These are phyloP conservation scores for Penicillium flavigenum DNA, from an alignment of 495 filamentous ascomycete species.

Conservation along the genomic window DNA sequence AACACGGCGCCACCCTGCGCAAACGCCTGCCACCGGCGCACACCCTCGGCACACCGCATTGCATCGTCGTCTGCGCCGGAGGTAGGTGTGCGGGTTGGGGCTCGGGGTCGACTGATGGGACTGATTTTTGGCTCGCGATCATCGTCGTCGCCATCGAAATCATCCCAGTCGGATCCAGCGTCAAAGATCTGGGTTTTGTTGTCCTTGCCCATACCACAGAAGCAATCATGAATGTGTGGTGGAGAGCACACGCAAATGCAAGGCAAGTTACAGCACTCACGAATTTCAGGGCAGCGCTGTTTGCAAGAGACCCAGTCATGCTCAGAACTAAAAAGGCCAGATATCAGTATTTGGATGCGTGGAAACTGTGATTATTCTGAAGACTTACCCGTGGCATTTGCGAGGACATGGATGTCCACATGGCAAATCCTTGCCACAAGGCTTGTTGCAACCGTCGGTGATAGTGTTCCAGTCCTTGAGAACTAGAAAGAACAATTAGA, in stretches of 20 bases:
- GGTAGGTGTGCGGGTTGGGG: neutral
- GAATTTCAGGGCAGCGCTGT: conserved; percentile 3
- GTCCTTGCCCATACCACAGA: conserved; percentile 4
- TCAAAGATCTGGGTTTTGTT: neutral
- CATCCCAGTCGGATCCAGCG: neutral
- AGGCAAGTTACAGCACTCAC: conserved; percentile 1
- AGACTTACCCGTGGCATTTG: conserved; percentile 42
- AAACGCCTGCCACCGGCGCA: conserved; percentile 8
- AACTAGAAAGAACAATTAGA: conserved; percentile 8
- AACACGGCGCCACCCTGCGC: conserved; percentile 6
- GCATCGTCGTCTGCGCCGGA: neutral
- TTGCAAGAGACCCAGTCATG: conserved; percentile 15
- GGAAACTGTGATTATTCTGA: neutral
- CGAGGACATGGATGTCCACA: conserved; percentile 45
- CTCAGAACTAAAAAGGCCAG: neutral
- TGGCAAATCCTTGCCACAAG: conserved; percentile 33
- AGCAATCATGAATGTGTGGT: conserved; percentile 16
- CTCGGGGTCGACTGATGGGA: neutral
- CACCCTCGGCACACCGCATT: neutral
- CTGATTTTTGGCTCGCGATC: neutral
- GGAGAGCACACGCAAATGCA: conserved; percentile 13
- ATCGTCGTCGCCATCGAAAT: neutral
- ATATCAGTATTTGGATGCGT: neutral
- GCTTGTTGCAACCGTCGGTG: conserved; percentile 48
- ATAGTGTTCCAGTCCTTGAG: conserved; percentile 50